phyloP scores from a whole-genome alignment of 2,329 filamentous ascomycete genomes.

The Onygenales sp. region DNA sequence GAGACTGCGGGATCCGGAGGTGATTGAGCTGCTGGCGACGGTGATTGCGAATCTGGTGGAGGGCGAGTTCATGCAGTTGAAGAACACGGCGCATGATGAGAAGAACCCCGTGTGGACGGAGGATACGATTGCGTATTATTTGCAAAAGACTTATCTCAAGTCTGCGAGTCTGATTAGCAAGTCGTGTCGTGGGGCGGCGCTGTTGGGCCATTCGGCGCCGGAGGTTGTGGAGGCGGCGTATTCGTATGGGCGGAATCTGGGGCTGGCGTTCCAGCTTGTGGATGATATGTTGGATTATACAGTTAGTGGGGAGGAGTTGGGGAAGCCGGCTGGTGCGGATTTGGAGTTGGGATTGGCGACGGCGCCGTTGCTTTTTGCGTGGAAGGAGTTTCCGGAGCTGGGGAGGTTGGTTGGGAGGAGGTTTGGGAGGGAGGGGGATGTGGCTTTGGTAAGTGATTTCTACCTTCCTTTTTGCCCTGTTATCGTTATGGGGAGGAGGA shows the following conservation, averaged over 20 bases:
- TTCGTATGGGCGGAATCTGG: slow-evolving; percentile 83
- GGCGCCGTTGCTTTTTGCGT: slow-evolving; percentile 87
- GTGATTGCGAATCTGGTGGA: slow-evolving; percentile 97
- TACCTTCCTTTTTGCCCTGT: neutral
- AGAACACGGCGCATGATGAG: slow-evolving; percentile 89
- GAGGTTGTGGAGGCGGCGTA: slow-evolving; percentile 87
- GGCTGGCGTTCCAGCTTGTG: slow-evolving; percentile 91
- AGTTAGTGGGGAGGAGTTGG: slow-evolving; percentile 69
- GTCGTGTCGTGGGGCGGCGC: slow-evolving; percentile 79
- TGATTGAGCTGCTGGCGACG: slow-evolving; percentile 86
- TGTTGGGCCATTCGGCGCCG: slow-evolving; percentile 67
- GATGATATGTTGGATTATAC: slow-evolving; percentile 99
- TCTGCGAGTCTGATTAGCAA: slow-evolving; percentile 94
- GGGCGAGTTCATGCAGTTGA: slow-evolving; percentile 98
- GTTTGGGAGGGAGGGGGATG: slow-evolving; percentile 75
- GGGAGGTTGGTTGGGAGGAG: slow-evolving; percentile 85
- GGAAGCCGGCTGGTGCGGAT: slow-evolving; percentile 91
- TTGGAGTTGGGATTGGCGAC: slow-evolving; percentile 88
- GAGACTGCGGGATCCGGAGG: slow-evolving; percentile 81
- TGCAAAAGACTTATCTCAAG: slow-evolving; percentile 98
- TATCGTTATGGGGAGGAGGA: neutral
- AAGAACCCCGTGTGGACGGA: slow-evolving; percentile 75
- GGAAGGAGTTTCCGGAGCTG: slow-evolving; percentile 78
- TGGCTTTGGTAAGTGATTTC: slow-evolving; percentile 57
- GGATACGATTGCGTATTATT: slow-evolving; percentile 82